Evolutionary conservation across 1,139 yeast species (phyloP).

Genomic region (Candida sp.): DNA sequence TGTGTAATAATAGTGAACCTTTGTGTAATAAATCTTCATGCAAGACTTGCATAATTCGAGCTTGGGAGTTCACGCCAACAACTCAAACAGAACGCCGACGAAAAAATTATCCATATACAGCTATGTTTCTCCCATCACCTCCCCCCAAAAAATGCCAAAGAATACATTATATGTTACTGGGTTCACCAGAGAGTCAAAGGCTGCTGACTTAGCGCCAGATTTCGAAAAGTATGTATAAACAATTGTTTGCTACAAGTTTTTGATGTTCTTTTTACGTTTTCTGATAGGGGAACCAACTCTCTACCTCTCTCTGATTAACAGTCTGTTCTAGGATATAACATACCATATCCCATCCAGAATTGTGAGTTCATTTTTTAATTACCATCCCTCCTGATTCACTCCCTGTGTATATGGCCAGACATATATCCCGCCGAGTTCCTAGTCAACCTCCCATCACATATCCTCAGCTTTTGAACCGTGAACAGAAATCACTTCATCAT

Average conservation of each 20-base stretch:
- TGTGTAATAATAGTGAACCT: no score
- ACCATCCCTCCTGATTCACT: neutral
- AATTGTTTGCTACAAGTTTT: neutral
- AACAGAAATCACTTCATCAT: neutral
- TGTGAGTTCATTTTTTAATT: neutral
- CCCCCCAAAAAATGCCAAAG: slow-evolving; percentile 44
- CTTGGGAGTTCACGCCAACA: no score
- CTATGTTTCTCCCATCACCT: neutral
- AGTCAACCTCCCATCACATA: neutral
- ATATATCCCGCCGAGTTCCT: neutral
- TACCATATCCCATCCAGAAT: neutral
- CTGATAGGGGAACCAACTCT: slow-evolving; percentile 1
- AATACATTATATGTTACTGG: slow-evolving; percentile 69
- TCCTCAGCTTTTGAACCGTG: no score
- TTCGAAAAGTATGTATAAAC: slow-evolving; percentile 64
- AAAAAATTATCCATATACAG: neutral
- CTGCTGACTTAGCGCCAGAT: slow-evolving; percentile 69
- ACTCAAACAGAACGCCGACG: neutral
- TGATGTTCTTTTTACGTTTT: slow-evolving; percentile 4
- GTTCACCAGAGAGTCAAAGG: slow-evolving; percentile 60
- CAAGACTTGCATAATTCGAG: no score
- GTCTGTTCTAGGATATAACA: neutral
- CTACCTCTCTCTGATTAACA: slow-evolving; percentile 2
- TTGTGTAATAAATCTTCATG: no score
- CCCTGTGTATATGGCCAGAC: neutral